Evolutionary conservation across 306 rosid species (phyloP), one percentile per base, ranked within the genome.

Genomic region (Quercus alba): DNA sequence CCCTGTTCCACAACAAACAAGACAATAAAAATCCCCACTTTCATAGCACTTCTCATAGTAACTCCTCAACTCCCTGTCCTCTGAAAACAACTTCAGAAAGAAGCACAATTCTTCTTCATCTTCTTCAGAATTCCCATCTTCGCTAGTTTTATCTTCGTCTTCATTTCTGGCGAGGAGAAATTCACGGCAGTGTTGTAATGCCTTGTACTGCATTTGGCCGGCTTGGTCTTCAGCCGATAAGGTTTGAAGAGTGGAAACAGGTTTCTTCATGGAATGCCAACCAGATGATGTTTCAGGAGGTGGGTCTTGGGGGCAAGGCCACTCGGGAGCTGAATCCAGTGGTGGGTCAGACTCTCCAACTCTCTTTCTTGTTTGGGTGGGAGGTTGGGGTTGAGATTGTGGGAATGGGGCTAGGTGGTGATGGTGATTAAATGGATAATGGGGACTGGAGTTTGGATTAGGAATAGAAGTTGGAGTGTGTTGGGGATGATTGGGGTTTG

Each of bases 1-100:
- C 81, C 88, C 79, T 20, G 83, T 80, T 55, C 88, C 93, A 26
- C 86, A 85, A 74, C 97, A 93, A 74, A 93, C 97, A 82, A 93
- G 82, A 76, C 98, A 93, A 79, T 70, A 86, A 51, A 89, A 93
- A 69, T 85, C 86, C 70, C 98, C 94, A 9, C 63, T 49, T 71
- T 72, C 85, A 55, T 33, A 62, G 77, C 86, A 85, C 83, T 77
- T 85, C 74, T 91, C 88, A 4, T 89, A 93, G 33, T 87, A 87
- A 46, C 35, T 85, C 85, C 92, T 88, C 83, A 93, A 58, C 56
- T 82, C 89, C 44, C 4, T 75, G 64, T 86, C 82, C 82, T 91
- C 90, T 63, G 62, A 54, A 56, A 91, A 88, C 75, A 93, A 5
- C 63, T 72, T 86, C 49, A 82, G 68, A 74, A 91, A 84, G 76